Conservation (phyloP, 179 eudicot genomes). For the Spergularia azorica region DNA sequence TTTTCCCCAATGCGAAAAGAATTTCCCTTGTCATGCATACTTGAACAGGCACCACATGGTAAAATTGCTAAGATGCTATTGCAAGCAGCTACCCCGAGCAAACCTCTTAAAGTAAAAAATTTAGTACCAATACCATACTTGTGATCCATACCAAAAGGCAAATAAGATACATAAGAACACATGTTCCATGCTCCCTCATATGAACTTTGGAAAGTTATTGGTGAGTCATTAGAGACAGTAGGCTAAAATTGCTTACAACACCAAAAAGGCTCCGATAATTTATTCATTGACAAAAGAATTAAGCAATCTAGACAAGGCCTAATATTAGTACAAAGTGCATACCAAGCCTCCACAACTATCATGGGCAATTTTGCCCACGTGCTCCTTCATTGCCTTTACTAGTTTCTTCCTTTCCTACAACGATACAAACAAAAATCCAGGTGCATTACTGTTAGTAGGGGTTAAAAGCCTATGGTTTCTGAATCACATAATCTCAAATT, state of each 20-base stretch:
- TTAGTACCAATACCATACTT: neutral
- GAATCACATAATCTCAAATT: neutral
- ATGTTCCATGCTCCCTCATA: neutral
- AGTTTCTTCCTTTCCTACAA: slow-evolving; percentile 83
- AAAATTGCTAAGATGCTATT: neutral
- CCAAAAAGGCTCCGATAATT: neutral
- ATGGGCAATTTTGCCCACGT: slow-evolving; percentile 66
- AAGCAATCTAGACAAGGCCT: neutral
- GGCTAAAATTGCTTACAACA: neutral
- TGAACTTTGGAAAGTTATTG: neutral
- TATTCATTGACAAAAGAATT: neutral
- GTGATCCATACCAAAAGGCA: neutral
- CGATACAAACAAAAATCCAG: neutral
- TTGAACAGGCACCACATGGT: no score
- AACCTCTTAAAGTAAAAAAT: neutral
- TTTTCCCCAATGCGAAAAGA: no score
- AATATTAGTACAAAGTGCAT: slow-evolving; percentile 15
- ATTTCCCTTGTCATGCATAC: no score
- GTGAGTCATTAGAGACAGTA: no score
- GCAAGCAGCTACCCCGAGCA: no score
- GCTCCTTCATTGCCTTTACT: slow-evolving; percentile 81
- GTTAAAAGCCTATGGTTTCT: neutral
- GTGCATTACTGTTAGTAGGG: slow-evolving; percentile 18
- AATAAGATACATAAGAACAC: neutral
- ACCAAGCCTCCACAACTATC: slow-evolving; percentile 79